Evolutionary conservation across 768 basidiomycete species (phyloP), one percentile per base, ranked within the genome.

Genomic region (Xerocomellus chrysenteron): DNA sequence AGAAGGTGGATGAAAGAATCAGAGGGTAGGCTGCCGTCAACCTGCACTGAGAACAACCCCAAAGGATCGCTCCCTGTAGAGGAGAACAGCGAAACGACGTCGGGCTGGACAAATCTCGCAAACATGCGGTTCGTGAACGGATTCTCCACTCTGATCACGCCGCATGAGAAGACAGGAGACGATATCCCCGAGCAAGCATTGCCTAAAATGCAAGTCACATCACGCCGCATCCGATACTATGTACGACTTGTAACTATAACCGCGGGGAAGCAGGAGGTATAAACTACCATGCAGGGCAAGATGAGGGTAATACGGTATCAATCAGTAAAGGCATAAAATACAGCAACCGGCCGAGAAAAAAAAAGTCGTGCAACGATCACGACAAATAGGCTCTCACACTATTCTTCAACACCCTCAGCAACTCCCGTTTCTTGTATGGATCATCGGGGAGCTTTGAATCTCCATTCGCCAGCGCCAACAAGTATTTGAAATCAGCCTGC

Each of bases 401-500:
- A 5, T 61, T 65, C 68, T 82, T 88, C 68, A 92, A 63, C 42
- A 80, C 71, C 47, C 57, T 75, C 47, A 92, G 65, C 12, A 88
- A 73, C 63, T 85, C 81, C 61, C 74, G 75, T 55, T 74, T 75
- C 62, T 79, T 77, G 16, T 80, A 80, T 5, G 73, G 67, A 66
- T 90, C 80, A 19, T 78, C 78, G 1, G 86, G 82, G 60, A 88
- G 67, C 45, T 75, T 66, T 5, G 74, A 54, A 57, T 80, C 75
- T 5, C 87, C 86, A 5, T 70, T 80, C 10, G 80, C 88, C 32
- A 90, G 67, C 47, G 80, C 81, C 60, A 82, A 77, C 44, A 98
- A 78, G 71, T 87, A 96, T 1, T 82, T 84, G 68, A 97, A 95
- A 71, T 98, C 95, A 2, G 94, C 94, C 68, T 96, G 95, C 1